Conservation (phyloP, 441 rosid species). For the Raphanus hybrid region DNA sequence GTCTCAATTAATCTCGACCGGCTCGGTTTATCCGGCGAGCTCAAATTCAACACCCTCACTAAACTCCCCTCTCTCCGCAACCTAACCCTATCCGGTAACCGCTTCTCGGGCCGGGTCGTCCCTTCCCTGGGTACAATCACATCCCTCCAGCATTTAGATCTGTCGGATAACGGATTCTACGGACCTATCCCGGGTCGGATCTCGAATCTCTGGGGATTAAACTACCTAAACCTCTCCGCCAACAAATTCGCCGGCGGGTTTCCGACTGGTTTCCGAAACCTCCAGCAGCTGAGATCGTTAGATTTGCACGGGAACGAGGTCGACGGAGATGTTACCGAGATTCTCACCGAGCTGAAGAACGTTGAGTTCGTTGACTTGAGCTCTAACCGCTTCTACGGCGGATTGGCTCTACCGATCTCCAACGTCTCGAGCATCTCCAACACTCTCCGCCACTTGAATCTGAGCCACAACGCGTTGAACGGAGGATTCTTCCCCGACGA, state of each 20-base stretch:
- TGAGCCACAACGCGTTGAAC: conserved; percentile 66
- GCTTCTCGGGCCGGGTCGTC: conserved; percentile 80
- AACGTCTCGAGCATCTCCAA: conserved; percentile 77
- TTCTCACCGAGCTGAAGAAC: conserved; percentile 67
- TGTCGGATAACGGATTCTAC: conserved; percentile 70
- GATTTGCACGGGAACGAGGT: conserved; percentile 72
- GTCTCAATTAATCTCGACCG: conserved; percentile 61
- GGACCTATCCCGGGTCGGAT: conserved; percentile 94
- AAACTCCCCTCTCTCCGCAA: conserved; percentile 62
- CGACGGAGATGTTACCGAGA: conserved; percentile 60
- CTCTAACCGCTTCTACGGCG: conserved; percentile 67
- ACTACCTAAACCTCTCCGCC: conserved; percentile 68
- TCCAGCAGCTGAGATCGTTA: conserved; percentile 75
- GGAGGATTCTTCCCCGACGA: conserved; percentile 61
- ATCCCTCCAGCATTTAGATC: conserved; percentile 81
- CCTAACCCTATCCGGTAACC: conserved; percentile 75
- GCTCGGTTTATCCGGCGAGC: conserved; percentile 69
- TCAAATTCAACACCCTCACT: conserved; percentile 75
- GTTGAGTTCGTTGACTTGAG: conserved; percentile 89
- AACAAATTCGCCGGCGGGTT: conserved; percentile 78
- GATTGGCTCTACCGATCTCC: conserved; percentile 46
- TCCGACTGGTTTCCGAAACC: conserved; percentile 60
- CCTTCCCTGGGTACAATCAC: conserved; percentile 74
- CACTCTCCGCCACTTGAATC: conserved; percentile 63
- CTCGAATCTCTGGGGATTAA: conserved; percentile 72